A percentile compares a stretch with the other conserved stretches of the same genome.
Conservation (phyloP, 768 basidiomycete genomes). For the Podaxis pistillaris region DNA sequence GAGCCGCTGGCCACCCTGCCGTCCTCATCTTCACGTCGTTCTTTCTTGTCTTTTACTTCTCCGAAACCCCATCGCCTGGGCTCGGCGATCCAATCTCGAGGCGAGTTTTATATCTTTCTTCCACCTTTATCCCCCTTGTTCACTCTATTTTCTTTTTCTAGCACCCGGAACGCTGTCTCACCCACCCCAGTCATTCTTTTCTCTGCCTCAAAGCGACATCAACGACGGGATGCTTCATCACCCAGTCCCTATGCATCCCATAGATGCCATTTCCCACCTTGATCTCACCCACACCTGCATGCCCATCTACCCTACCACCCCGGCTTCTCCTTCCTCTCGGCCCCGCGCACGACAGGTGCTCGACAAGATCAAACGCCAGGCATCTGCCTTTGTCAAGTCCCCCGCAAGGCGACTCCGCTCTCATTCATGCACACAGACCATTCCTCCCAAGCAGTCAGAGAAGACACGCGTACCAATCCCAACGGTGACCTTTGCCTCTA, state of each 20-base stretch:
- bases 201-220: not conserved
- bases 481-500: conserved; percentile 10
- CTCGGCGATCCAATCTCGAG: not conserved
- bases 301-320: not conserved
- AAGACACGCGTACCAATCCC: not conserved
- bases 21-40: conserved; percentile 1
- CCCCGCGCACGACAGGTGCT: conserved; percentile 11
- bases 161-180: not conserved
- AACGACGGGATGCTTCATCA: not conserved
- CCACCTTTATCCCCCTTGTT: not conserved
- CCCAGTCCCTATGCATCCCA: conserved; percentile 5
- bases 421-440: conserved; percentile 3
- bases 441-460: not conserved
- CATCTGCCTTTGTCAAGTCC: conserved; percentile 15
- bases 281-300: conserved; percentile 8
- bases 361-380: conserved; percentile 15
- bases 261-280: conserved; percentile 3
- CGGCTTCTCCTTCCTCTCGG: not conserved
- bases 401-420: conserved; percentile 3
- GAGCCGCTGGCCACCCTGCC: not conserved
- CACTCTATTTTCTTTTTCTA: not conserved
- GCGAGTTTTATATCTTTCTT: not conserved
- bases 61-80: conserved; percentile 1
- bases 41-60: conserved; percentile 10
- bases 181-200: conserved; percentile 9